Base-by-base conservation (phyloP, 2,329 filamentous ascomycete species). In the Xylariaceae sp. region DNA sequence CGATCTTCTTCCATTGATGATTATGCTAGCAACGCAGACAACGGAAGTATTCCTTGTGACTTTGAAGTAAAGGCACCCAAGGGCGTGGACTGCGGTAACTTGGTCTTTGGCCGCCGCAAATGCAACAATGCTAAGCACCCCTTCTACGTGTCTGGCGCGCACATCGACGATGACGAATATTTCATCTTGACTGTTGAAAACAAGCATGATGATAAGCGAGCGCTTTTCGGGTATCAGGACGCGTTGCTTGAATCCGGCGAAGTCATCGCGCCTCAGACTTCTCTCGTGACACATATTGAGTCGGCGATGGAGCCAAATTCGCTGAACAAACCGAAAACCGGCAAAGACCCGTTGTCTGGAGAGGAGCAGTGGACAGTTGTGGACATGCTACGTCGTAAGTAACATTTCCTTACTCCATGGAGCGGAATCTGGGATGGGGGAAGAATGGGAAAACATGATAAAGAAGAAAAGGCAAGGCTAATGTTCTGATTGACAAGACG, bases 221-320 rank as follows among this genome's bases (percentile, higher is more conserved):
- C 63, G 1, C 63, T 40, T 39, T 65, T 62, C 49, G 60, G 52
- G 1, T 62, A 60, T 50, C 8, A n/a, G 2, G 62, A 66, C 37
- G 27, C 6, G 12, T 44, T 37, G 11, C 62, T 66, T 32, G 60
- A 65, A 42, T 29, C 41, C 6, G 50, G 47, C 9, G 47, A 34
- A 2, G 26, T 26, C 6, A 61, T 66, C 50, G 35, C 60, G 26
- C 41, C 56, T 8, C 58, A 60, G 42, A 54, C 47, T 27, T 47
- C 50, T 8, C 30, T 30, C 6, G 47, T 52, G 3, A 19, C 19
- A 3, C 11, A n/a, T 12, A 27, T n/a, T n/a, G 32, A 34, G 29
- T 1, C 32, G 46, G 5, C 44, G 32, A 27, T 37, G 52, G 3
- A 19, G 46, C 6, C 35, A 3, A 12, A 41, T 3, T 19, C 35